Percentiles rank a stretch among this genome's conserved stretches.
Conservation (phyloP, 2,329 filamentous ascomycete species). For the Calonectria multiphialidica region DNA sequence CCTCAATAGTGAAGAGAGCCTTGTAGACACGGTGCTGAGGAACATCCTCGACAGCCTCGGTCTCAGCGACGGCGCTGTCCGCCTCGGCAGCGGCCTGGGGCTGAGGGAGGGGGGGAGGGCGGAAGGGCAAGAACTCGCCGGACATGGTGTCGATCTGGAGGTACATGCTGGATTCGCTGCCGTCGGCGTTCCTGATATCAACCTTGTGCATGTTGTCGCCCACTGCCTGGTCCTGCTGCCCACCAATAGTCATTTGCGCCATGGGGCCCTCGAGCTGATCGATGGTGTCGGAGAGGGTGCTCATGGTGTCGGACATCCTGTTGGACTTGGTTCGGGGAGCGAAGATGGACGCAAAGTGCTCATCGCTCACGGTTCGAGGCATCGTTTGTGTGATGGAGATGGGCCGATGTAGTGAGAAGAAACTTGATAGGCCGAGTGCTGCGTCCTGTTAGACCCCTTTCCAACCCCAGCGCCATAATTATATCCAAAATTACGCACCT, state of each 20-base stretch:
- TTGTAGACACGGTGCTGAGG: conserved; percentile 70
- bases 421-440: conserved; percentile 91
- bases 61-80: conserved; percentile 46
- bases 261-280: conserved; percentile 71
- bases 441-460: conserved; percentile 33
- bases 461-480: not conserved
- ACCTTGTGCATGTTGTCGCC: conserved; percentile 63
- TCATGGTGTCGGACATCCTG: conserved; percentile 72
- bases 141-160: conserved; percentile 77
- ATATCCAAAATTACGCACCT: conserved; percentile 58
- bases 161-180: conserved; percentile 69
- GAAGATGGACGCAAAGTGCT: conserved; percentile 89
- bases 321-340: conserved; percentile 63
- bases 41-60: conserved; percentile 49
- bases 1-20: conserved; percentile 75
- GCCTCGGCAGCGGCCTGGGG: conserved; percentile 63
- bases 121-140: conserved; percentile 82
- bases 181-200: conserved; percentile 68
- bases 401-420: conserved; percentile 96
- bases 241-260: conserved; percentile 62
- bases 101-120: conserved; percentile 83
- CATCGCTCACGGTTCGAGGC: conserved; percentile 77
- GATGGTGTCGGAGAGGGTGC: conserved; percentile 72
- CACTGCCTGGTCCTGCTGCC: conserved; percentile 55
- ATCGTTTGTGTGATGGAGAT: conserved; percentile 89